phyloP scores from a whole-genome alignment of 371 early-diverging fungal genomes.

The Blakeslea trispora region DNA sequence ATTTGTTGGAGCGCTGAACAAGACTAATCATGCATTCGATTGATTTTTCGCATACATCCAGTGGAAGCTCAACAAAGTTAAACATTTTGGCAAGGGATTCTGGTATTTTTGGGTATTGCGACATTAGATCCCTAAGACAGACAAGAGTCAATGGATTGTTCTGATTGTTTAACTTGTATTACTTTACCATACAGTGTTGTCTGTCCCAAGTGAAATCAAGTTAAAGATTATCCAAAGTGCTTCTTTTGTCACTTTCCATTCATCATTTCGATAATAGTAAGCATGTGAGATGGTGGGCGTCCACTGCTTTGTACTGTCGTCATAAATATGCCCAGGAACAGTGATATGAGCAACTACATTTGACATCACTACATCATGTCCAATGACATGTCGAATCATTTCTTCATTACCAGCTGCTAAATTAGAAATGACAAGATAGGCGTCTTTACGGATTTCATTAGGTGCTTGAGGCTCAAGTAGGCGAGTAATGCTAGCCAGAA shows the following conservation, averaged over 20 bases:
- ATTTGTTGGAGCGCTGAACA: conserved; percentile 47
- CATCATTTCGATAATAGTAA: conserved; percentile 29
- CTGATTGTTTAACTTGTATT: neutral
- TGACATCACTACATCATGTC: conserved; percentile 39
- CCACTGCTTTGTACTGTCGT: conserved; percentile 17
- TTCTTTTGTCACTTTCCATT: conserved; percentile 60
- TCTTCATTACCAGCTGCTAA: conserved; percentile 52
- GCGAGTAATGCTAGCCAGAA: conserved; percentile 24
- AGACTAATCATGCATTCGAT: conserved; percentile 31
- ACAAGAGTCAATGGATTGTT: neutral
- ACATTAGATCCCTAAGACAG: conserved; percentile 21
- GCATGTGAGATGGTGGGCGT: conserved; percentile 10
- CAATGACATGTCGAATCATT: conserved; percentile 44
- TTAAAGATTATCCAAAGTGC: conserved; percentile 59
- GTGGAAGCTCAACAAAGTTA: conserved; percentile 19
- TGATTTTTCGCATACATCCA: conserved; percentile 22
- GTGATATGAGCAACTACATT: conserved; percentile 35
- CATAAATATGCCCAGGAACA: conserved; percentile 33
- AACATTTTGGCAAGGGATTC: conserved; percentile 16
- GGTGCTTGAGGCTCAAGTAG: conserved; percentile 26
- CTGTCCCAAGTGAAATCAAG: conserved; percentile 45
- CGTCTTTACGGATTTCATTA: conserved; percentile 45
- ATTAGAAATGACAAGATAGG: conserved; percentile 55
- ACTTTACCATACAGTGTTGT: conserved; percentile 29
- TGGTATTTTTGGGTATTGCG: conserved; percentile 20